Conservation (phyloP, 73 alveolate species). For the Paramecium sexaurelia region DNA sequence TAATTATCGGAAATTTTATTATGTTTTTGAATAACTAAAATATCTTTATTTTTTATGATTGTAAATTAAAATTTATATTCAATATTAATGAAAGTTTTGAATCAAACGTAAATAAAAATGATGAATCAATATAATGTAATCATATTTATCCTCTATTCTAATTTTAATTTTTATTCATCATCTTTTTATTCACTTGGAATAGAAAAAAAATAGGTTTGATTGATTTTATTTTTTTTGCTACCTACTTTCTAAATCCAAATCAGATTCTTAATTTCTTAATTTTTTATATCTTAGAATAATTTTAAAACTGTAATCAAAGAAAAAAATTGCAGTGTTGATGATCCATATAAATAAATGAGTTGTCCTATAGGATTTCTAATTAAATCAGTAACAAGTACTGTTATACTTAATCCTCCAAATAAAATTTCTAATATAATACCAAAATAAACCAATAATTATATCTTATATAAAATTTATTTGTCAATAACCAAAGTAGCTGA, state of each 20-base stretch:
- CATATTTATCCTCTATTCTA: constrained; percentile 45
- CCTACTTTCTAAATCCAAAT: constrained; percentile 51
- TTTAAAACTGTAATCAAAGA: constrained; percentile 12
- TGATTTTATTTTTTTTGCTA: neutral
- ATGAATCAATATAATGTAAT: neutral
- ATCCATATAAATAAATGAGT: neutral
- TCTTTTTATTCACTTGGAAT: neutral
- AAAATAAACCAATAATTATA: constrained; percentile 3
- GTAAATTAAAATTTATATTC: too few species aligned
- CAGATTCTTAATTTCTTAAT: neutral
- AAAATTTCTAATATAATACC: neutral
- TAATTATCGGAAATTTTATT: too few species aligned
- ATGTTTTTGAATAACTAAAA: too few species aligned
- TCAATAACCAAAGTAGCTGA: neutral
- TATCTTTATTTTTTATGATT: too few species aligned
- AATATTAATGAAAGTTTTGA: neutral
- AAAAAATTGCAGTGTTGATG: neutral
- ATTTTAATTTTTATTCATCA: neutral
- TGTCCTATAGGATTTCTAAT: neutral
- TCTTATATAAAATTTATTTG: neutral
- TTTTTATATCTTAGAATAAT: constrained; percentile 4
- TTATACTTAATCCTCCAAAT: neutral
- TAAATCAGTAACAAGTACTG: neutral
- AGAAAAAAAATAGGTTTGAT: neutral
- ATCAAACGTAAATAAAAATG: neutral